Conservation (phyloP, 768 basidiomycete species). For the Lactifluus hygrophoroides region DNA sequence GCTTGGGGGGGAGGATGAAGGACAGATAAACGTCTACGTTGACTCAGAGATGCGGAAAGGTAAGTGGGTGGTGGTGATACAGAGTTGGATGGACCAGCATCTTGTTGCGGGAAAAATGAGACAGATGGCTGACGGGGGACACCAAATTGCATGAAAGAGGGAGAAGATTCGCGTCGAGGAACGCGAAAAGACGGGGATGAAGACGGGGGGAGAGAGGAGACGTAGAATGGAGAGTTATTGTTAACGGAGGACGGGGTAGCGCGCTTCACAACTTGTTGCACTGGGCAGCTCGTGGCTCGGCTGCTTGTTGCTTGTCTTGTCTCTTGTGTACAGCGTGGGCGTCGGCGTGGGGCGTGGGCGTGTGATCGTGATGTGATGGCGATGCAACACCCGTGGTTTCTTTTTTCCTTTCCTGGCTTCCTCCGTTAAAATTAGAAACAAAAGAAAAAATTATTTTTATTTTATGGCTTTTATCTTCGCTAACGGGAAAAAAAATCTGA, state of each 20-base stretch:
- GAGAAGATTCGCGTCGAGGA: neutral
- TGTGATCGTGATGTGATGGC: too few species aligned
- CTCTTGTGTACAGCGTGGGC: too few species aligned
- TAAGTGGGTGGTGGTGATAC: constrained; percentile 28
- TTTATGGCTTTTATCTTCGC: too few species aligned
- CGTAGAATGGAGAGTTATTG: too few species aligned
- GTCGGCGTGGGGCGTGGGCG: too few species aligned
- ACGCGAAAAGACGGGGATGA: neutral
- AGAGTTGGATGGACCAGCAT: constrained; percentile 26
- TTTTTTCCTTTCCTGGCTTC: constrained; percentile 8
- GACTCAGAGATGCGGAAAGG: constrained; percentile 23
- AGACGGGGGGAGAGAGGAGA: too few species aligned
- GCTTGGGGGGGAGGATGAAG: constrained; percentile 54
- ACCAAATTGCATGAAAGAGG: constrained; percentile 14
- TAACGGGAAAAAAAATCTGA: neutral
- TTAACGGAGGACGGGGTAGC: too few species aligned
- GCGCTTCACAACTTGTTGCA: too few species aligned
- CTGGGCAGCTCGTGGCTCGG: too few species aligned
- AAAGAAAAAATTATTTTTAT: too few species aligned
- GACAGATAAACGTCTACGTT: constrained; percentile 64
- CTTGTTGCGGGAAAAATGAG: constrained; percentile 22
- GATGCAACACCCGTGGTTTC: neutral
- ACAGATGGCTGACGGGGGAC: constrained; percentile 26
- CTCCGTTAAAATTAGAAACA: too few species aligned
- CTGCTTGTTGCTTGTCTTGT: too few species aligned